Base-by-base conservation (phyloP, 2,329 filamentous ascomycete genomes). In the Emmonsiellopsis sp. region DNA sequence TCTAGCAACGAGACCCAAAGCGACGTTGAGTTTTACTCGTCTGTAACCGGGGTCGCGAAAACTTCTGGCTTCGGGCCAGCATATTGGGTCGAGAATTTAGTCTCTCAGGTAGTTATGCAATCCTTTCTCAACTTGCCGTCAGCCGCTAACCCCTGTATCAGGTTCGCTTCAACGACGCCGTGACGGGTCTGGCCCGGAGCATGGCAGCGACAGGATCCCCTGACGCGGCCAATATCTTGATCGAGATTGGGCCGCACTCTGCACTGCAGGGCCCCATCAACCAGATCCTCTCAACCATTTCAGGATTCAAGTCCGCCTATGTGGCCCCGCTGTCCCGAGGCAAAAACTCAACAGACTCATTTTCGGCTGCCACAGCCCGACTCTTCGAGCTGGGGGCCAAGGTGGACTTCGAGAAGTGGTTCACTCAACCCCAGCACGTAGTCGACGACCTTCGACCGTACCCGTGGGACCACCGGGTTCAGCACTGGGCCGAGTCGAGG, bases 1-100 rank as follows among this genome's bases (percentile, higher is more conserved):
- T 5, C 10, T 17, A 42, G n/a, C 36, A 32, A 42, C 36, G 37
- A 32, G 21, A 11, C 11, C 13, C 14, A 42, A 5, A 6, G 9
- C 2, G n/a, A 42, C 13, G 39, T 51, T 11, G 13, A 51, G 36
- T 51, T 51, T 42, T 17, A 27, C 13, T 51, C 48, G 14, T 17
- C 48, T 10, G 48, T 51, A 6, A 51, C 48, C 34, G 48, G 36
- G 32, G 36, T 8, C 6, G 48, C 14, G 9, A 42, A 13, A 42
- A 42, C 21, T 11, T 14, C 37, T 9, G 48, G 39, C 14, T 42
- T 51, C 31, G 48, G 48, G 7, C 6, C 21, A 42, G 21, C 34
- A 40, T 67, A 69, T 45, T 69, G 67, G 67, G 60, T 64, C 2
- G 56, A 62, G 2, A 69, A 69, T 27, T 60, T 69, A 59, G 56